phyloP scores from a whole-genome alignment of 2,329 filamentous ascomycete genomes.

The Aspergillus niger region DNA sequence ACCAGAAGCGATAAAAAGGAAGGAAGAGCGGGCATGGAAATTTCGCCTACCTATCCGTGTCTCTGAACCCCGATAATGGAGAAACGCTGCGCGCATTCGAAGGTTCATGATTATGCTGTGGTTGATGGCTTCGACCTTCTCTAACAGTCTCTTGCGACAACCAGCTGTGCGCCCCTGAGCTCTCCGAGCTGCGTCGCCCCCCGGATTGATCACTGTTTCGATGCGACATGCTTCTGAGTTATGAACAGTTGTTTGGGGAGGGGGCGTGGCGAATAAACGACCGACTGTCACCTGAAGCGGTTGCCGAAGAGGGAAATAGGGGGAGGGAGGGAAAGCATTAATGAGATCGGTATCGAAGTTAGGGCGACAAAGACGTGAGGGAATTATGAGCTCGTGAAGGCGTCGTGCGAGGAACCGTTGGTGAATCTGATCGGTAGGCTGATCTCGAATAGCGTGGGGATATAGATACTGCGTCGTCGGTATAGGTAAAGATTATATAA shows the following conservation, averaged over 20 bases:
- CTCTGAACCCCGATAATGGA: conserved; percentile 27
- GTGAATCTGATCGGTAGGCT: not conserved
- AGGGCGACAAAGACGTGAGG: not conserved
- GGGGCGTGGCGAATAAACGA: not conserved
- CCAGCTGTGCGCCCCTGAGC: conserved; percentile 42
- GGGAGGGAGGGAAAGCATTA: conserved; percentile 6
- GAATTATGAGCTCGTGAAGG: not conserved
- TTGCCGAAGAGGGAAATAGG: conserved; percentile 7
- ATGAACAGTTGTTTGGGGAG: conserved; percentile 10
- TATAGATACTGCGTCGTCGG: conserved; percentile 5
- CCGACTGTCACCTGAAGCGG: conserved; percentile 18
- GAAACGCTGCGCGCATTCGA: conserved; percentile 32
- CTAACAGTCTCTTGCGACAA: conserved; percentile 44
- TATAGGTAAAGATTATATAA: conserved; percentile 6
- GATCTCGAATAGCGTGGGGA: conserved; percentile 4
- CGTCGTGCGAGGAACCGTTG: not conserved
- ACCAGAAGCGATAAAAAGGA: not conserved
- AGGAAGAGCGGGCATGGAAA: not conserved
- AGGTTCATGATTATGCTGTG: conserved; percentile 24
- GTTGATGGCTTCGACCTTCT: conserved; percentile 27
- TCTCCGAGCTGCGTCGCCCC: conserved; percentile 44
- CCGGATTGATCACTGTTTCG: conserved; percentile 36
- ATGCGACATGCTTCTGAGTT: conserved; percentile 34
- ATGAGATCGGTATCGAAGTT: not conserved
- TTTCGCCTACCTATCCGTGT: conserved; percentile 37